Conservation (phyloP, 176 grass and related monocot genomes). For the Musa schizocarpa region DNA sequence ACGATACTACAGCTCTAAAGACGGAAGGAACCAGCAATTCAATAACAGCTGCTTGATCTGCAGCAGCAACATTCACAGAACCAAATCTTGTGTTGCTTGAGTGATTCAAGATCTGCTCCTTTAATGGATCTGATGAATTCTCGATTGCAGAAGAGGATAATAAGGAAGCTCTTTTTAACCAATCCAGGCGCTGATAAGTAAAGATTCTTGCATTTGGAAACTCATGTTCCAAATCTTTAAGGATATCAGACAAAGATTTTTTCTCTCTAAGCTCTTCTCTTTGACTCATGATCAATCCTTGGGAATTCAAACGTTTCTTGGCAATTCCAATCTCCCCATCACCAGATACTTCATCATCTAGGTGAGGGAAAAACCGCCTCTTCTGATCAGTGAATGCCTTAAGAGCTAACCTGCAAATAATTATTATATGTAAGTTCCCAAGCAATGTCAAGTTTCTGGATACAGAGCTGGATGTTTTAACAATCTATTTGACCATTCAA, state of each 20-base stretch:
- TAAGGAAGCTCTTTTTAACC: constrained; percentile 77
- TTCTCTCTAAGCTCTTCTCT: constrained; percentile 32
- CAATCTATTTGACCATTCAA: no score
- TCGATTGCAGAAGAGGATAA: constrained; percentile 51
- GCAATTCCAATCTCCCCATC: constrained; percentile 42
- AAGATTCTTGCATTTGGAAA: constrained; percentile 53
- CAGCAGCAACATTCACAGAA: constrained; percentile 19
- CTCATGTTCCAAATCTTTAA: constrained; percentile 67
- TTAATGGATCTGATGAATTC: constrained; percentile 50
- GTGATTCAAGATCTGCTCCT: constrained; percentile 48
- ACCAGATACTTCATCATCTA: constrained; percentile 67
- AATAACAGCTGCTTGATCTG: constrained; percentile 68
- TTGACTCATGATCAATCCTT: constrained; percentile 24
- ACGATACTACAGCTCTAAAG: constrained; percentile 86
- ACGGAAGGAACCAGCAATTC: constrained; percentile 73
- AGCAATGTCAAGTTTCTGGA: neutral
- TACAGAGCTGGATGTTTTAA: no score
- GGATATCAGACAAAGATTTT: constrained; percentile 58
- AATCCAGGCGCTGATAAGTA: constrained; percentile 76
- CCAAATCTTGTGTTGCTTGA: constrained; percentile 35
- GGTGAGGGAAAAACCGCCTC: constrained; percentile 83
- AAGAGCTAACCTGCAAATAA: constrained; percentile 76
- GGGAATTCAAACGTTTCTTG: constrained; percentile 27
- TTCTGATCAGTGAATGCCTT: constrained; percentile 98
- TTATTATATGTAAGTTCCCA: neutral